Evolutionary conservation across 2,329 filamentous ascomycete genomes (phyloP), one percentile per base, ranked within the genome.

Genomic region (Stagonosporopsis chrysanthemi): DNA sequence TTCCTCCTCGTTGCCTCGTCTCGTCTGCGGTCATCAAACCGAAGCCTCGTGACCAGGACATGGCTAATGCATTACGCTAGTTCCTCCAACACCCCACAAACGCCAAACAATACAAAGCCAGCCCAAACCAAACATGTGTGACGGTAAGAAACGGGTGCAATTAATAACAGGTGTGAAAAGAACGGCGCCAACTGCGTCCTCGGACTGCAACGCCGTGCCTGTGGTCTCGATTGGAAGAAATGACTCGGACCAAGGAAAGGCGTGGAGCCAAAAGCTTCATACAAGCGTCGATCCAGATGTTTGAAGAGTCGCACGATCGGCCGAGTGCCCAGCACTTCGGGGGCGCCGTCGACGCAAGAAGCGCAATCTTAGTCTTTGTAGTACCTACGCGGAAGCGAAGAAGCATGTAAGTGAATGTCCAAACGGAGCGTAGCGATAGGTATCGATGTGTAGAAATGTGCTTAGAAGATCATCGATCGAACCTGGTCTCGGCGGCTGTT

Each of bases 391-490:
- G 53, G 50, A 65, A 72, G 64, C 64, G 55, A 63, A 67, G 64
- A 62, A 55, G 47, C 60, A 65, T 62, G 65, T 69, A 71, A 69
- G 63, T 66, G 57, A 67, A 64, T 64, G 47, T 62, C 45, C 57
- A 66, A 65, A 48, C 55, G 39, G 53, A 58, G 31, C 48, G 54
- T 51, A 53, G 49, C 52, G 42, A 56, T 52, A 45, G 65, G 58
- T 67, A 73, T 69, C 67, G 63, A 66, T 65, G 53, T 54, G 60
- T 28, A 54, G 60, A 63, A n/a, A 56, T 15, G 48, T 52, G 54
- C 54, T 57, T 75, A 77, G 64, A 76, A 77, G 62, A 77, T 76
- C 75, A 77, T 77, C 61, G 75, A 77, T 68, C 74, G 72, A 71
- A 77, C 74, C 67, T 77, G 74, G 60, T 76, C 73, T 52, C 74